Percentiles rank a stretch among this genome's conserved stretches.
These are phyloP conservation scores for Codiaeum variegatum DNA, from an alignment of 441 rosid species.

Conservation along the genomic window DNA sequence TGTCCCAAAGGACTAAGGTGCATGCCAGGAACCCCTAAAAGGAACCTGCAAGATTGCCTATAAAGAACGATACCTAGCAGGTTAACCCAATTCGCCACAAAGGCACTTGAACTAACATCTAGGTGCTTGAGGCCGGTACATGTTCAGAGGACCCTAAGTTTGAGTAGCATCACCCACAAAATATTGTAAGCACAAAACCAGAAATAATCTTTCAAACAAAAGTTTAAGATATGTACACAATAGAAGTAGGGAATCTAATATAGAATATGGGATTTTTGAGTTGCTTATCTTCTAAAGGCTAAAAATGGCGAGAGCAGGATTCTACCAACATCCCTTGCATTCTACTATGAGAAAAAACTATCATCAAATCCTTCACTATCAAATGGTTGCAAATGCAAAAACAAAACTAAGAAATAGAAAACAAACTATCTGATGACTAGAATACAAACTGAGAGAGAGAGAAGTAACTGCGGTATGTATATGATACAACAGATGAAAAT, in stretches of 20 bases:
- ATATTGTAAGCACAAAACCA: not conserved
- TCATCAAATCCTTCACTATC: not conserved
- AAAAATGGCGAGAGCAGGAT: not conserved
- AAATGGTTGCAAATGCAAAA: not conserved
- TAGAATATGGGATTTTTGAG: not conserved
- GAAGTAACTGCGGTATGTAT: not conserved
- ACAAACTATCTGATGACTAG: no score
- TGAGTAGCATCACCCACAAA: not conserved
- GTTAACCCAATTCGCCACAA: not conserved
- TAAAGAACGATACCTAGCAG: not conserved
- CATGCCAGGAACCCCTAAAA: not conserved
- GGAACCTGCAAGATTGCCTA: not conserved
- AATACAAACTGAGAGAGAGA: not conserved
- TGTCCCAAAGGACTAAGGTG: not conserved
- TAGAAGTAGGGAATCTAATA: not conserved
- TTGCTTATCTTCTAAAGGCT: not conserved
- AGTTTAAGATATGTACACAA: not conserved
- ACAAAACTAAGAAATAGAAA: not conserved
- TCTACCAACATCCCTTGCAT: not conserved
- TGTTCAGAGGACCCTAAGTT: not conserved
- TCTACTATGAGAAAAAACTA: not conserved
- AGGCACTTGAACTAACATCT: not conserved
- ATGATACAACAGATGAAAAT: not conserved
- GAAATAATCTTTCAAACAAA: not conserved
- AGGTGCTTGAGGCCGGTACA: no score